Base-by-base conservation (phyloP, 352 stramenopile species). In the Phytophthora ohioensis region DNA sequence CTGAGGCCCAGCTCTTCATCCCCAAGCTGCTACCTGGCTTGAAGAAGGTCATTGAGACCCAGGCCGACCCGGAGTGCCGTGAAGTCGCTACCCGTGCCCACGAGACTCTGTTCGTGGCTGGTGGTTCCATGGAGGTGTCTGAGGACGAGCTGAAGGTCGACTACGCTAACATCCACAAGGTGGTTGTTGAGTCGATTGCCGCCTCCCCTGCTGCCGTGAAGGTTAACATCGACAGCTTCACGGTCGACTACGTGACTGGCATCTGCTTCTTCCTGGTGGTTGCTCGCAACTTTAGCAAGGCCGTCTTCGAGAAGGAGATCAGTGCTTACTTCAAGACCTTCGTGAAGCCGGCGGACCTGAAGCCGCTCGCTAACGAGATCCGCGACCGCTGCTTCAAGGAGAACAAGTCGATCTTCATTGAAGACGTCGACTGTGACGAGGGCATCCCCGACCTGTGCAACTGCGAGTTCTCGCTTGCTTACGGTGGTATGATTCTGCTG, bases 391-490 rank as follows among this genome's bases (percentile, higher is more conserved):
- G 88, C 60, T 94, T 90, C 87, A 93, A 92, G 83, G 88, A 95
- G 73, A 94, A 95, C 84, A 96, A 96, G 84, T 80, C 79, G 49
- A 95, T 96, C 75, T 89, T 94, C 61, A 96, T 97, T 57, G 96
- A 99, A 63, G 97, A 99, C 57, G 93, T 99, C 9, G 86, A 99
- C 78, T 98, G 98, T 42, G 97, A 99, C 36, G 96, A 99, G 68
- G 95, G 97, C 81, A 95, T 97, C 57, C 97, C 98, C 42, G 95
- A 99, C 75, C 85, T 99, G 6, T 99, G 98, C 80, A 98, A 99
- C 92, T 99, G 97, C 76, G 94, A 98, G 77, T 99, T 99, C 83
- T 99, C 97, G 66, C 91, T 99, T 53, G 98, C 98, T 5, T 96
- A 97, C 78, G 91, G 90, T 88, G 92, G 93, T 79, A 97, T 96